Evolutionary conservation across 192 early-diverging fungal species (phyloP), one percentile per base, ranked within the genome.

Genomic region (Umbelopsis isabellina): DNA sequence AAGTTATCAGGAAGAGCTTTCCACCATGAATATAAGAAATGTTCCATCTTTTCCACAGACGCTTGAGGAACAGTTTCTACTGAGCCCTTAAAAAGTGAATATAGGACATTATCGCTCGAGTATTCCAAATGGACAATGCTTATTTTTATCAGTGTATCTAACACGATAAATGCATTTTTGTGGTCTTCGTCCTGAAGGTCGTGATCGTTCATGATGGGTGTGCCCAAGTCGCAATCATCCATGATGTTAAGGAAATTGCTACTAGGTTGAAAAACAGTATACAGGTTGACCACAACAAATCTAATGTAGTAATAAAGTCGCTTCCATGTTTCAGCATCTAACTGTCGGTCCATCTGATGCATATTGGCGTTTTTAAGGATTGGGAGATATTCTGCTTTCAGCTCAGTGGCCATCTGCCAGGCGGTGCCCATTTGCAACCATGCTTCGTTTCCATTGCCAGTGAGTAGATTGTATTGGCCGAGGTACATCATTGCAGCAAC

Each of bases 271-370:
- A 67, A 72, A 9, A 72, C 18, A 23, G 65, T 71, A 45, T 50
- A 52, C 46, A 75, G 22, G 41, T 55, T 67, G 9, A 53, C 35
- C 55, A 71, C 69, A 41, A 71, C 25, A 51, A 66, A 66, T 12
- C 74, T 58, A 35, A 67, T 52, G n/a, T 53, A 21, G 15, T 71
- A 71, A n/a, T 64, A 67, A 45, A 71, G 4, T 18, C 74, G 74
- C 12, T 65, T 45, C 74, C 74, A 75, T 2, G 74, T 66, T 45
- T 75, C 74, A 8, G 74, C 74, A 2, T 51, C 25, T 25, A 71
- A 10, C 20, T 61, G 53, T 30, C 13, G 21, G 16, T 61, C 55
- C 33, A 13, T 5, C 5, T 4, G 12, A 33, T 61, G 18, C 21
- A 11, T 33, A 7, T 35, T 10, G 4, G 55, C 13, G 13, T 61